Evolutionary conservation across 495 filamentous ascomycete species (phyloP), one percentile per base, ranked within the genome.

Genomic region (Niebla homalea): DNA sequence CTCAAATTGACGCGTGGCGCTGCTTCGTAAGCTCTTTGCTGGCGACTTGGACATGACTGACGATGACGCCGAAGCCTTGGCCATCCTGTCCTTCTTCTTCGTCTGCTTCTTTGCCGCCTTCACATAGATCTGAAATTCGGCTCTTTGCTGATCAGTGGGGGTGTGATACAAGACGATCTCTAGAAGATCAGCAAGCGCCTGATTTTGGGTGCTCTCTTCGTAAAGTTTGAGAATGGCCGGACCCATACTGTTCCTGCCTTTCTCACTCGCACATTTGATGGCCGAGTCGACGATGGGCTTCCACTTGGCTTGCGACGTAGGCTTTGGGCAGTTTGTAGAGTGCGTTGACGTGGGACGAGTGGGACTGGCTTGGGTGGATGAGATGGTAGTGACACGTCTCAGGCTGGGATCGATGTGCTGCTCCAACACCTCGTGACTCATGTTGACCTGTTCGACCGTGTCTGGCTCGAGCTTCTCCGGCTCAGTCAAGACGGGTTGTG

Each of bases 111-210:
- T 63, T 37, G 68, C 67, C 35, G 55, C 56, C 40, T 61, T 64
- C 23, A 71, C 64, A 23, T 66, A 66, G 8, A 51, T 58, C 42
- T 71, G 65, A 48, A 71, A 71, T 21, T 61, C 55, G 20, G 55
- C 51, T 4, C 59, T 64, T 52, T 71, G 68, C 42, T 66, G 50
- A 36, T 56, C 53, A 16, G 67, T 68, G 36, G 64, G 54, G 50
- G 55, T 64, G 45, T 68, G 69, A 12, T 62, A 59, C 46, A 71
- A 58, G 10, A 71, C 65, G 37, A 63, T 64, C 47, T 71, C 66
- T 41, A 71, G 48, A 26, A 71, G 57, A 46, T 67, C 63, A 25
- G 64, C 65, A 36, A 68, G 48, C 26, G 51, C 47, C 43, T 45
- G 55, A 42, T 69, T 60, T 15, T 60, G 49, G 40, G 68, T 50